Evolutionary conservation across 1,284 basidiomycete species (phyloP), one percentile per base, ranked within the genome.

Genomic region (Athelia sp.): DNA sequence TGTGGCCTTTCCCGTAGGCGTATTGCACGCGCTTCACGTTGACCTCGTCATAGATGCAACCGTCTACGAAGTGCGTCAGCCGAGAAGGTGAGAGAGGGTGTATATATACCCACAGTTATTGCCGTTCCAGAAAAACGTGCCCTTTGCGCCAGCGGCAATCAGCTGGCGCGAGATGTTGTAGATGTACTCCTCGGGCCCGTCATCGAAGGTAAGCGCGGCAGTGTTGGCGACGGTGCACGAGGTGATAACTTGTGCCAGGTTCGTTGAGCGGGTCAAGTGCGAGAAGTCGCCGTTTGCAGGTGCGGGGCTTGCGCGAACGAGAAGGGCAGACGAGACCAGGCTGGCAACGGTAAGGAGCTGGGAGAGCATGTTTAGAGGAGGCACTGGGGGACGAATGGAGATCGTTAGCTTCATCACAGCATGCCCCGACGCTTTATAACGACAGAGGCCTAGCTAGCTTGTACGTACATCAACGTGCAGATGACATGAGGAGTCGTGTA

Each of bases 181-280:
- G 59, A 63, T 50, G 56, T 67, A 71, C 8, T 54, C 34, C 40
- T 54, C 74, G 4, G 75, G 75, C 14, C 78, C 77, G 58, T 79
- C 78, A 57, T 81, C 78, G 57, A 78, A 79, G 26, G 76, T 79
- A 45, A 78, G 54, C n/a, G 76, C 76, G 21, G 57, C 65, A 10
- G 63, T 67, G 26, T 64, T 65, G 22, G 62, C 60, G 4, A 57
- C 55, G 0, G 60, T 61, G 50, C 69, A 71, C 29, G 51, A 55
- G 1, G 58, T 57, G 44, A 67, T 55, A n/a, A 71, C 60, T 36
- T 65, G 58, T 0, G 68, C 68, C 22, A 56, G 36, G 8, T 6
- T 4, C 19, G 36, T 40, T n/a, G 36, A 6, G 19, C n/a, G n/a
- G 8, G 36, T 40, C 6, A 40, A n/a, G 6, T 40, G 6, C 26